These are phyloP conservation scores for Colletotrichum godetiae DNA, from an alignment of 2,329 filamentous ascomycete species.

Conservation along the genomic window DNA sequence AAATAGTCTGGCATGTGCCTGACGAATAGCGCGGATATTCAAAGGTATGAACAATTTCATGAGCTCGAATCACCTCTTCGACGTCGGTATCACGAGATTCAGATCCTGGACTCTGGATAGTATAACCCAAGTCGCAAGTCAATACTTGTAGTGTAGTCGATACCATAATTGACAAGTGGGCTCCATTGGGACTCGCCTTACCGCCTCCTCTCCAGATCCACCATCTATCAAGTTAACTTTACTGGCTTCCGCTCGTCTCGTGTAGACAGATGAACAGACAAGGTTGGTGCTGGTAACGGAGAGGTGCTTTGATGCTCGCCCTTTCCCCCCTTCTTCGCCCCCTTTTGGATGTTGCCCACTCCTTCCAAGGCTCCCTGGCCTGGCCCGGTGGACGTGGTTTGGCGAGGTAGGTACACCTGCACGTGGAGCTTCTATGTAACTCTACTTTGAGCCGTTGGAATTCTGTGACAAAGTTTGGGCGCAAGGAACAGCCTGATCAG, in stretches of 20 bases:
- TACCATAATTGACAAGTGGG: not conserved
- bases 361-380: not conserved
- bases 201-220: conserved; percentile 1
- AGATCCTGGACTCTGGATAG: not conserved
- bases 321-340: not conserved
- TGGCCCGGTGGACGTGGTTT: not conserved
- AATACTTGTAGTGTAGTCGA: too few species aligned
- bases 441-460: not conserved
- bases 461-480: not conserved
- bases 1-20: not conserved
- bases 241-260: conserved; percentile 16
- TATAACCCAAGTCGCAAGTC: not conserved
- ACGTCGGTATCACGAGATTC: not conserved
- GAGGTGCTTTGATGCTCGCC: not conserved
- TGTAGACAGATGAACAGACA: conserved; percentile 14
- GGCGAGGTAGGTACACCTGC: not conserved
- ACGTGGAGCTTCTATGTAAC: conserved; percentile 7
- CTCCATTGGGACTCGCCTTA: not conserved
- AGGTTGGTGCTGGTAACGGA: conserved; percentile 10
- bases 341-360: not conserved
- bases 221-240: conserved; percentile 4
- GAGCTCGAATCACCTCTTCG: not conserved
- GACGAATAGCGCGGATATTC: too few species aligned
- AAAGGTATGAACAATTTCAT: not conserved
- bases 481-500: not conserved